A percentile compares a stretch with the other conserved stretches of the same genome.
phyloP scores from a whole-genome alignment of 768 basidiomycete species.

The Lactarius vividus region DNA sequence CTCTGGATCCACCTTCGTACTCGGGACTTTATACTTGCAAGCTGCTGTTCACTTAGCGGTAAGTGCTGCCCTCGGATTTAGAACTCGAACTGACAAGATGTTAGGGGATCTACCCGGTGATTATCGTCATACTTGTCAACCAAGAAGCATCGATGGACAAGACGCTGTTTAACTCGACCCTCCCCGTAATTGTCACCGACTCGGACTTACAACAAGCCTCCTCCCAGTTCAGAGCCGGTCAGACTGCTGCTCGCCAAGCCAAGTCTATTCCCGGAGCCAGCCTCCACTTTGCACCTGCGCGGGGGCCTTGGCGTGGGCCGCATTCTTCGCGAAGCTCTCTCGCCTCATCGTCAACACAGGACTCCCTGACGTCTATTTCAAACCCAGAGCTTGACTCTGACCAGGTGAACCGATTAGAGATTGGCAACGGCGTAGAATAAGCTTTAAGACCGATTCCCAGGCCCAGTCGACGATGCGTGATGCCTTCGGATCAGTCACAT shows the following conservation, averaged over 20 bases:
- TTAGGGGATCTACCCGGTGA: neutral
- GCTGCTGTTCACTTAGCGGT: neutral
- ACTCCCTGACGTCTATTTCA: neutral
- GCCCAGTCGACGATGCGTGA: neutral
- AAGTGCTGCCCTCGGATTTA: neutral
- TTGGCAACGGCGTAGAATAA: neutral
- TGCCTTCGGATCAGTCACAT: neutral
- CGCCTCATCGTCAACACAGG: neutral
- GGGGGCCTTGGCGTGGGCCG: neutral
- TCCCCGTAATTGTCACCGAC: neutral
- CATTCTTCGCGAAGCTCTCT: neutral
- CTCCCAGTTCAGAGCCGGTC: neutral
- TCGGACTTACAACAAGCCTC: neutral
- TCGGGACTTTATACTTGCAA: neutral
- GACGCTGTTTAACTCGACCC: neutral
- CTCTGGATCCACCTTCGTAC: neutral
- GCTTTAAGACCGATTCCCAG: too few relatives aligned
- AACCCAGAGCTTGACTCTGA: neutral
- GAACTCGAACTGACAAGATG: neutral
- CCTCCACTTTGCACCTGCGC: neutral
- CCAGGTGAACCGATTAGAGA: neutral
- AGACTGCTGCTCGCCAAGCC: neutral
- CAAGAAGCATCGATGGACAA: slow-evolving; percentile 1
- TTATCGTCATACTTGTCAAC: neutral
- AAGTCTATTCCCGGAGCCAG: neutral